Evolutionary conservation across 495 filamentous ascomycete species (phyloP), one percentile per base, ranked within the genome.

Genomic region (Aspergillus saccharolyticus): DNA sequence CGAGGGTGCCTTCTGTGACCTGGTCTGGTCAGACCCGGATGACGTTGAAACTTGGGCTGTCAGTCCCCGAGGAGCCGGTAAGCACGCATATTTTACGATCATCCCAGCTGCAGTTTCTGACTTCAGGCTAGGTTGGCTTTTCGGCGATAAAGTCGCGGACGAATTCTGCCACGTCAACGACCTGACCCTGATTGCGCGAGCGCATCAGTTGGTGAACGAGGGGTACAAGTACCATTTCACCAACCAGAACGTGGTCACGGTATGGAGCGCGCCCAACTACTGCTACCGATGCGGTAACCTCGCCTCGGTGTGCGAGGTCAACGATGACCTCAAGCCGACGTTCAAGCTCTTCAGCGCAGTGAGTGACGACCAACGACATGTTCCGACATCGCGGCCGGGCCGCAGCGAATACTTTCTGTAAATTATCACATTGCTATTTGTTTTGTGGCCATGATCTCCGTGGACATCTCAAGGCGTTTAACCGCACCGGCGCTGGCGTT

Each of bases 151-250:
- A 74, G 92, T 98, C 5, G 89, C 91, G 3, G 92, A 88, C n/a
- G 94, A 97, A 77, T 98, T 98, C 78, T 97, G 96, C 72, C 93
- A 97, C 63, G 94, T 97, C 62, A 98, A 98, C 65, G 89, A 90
- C 42, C 79, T 98, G n/a, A 87, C 86, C 54, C 81, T 96, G 53
- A 97, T 98, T 69, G 95, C 94, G 3, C 85, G 94, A 52, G 94
- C 94, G 1, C 94, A 98, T 75, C 94, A 98, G 65, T 81, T 98
- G 5, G 94, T 98, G 54, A 97, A 97, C 59, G 94, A 98, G 70
- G 94, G 94, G 39, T 98, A 96, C 80, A 98, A 97, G 77, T 97
- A 91, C 69, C 94, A 98, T 69, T 98, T 98, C 73, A 74, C 84
- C 52, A 87, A 96, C 66, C 93, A 96, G 67, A 94, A 95, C 21